A percentile compares a stretch with the other conserved stretches of the same genome.
Conservation (phyloP, 129 eudicot genomes). For the Flaveria linearis region DNA sequence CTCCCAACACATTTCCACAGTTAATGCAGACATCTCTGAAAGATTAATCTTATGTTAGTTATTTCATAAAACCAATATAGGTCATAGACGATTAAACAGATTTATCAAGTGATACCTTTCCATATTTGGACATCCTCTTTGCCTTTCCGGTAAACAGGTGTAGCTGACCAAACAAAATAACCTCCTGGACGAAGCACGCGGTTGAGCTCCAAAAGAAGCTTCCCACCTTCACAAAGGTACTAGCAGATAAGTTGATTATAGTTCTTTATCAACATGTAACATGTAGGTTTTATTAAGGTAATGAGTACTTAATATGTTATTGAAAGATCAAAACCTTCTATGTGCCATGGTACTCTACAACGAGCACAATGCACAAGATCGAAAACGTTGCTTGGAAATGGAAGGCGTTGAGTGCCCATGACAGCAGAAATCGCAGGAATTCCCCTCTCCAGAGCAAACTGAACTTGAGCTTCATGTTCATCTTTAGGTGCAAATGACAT, state of each 20-base stretch:
- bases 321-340: constrained; percentile 49
- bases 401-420: constrained; percentile 79
- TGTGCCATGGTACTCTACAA: constrained; percentile 87
- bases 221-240: constrained; percentile 55
- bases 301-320: background rate
- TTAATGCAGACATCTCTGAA: constrained; percentile 68
- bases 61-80: background rate
- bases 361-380: constrained; percentile 87
- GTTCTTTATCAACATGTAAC: background rate
- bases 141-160: constrained; percentile 74
- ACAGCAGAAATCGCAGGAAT: constrained; percentile 89
- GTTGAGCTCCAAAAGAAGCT: constrained; percentile 77
- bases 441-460: constrained; percentile 88
- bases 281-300: background rate
- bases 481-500: constrained; percentile 90
- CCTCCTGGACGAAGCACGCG: constrained; percentile 86
- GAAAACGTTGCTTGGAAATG: constrained; percentile 68
- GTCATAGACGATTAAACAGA: no score
- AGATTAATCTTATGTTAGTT: constrained; percentile 7
- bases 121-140: constrained; percentile 84
- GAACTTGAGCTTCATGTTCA: constrained; percentile 88
- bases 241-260: background rate
- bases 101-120: constrained; percentile 49
- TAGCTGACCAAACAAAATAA: constrained; percentile 82
- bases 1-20: constrained; percentile 83